A percentile compares a stretch with the other conserved stretches of the same genome.
Evolutionary conservation across 2,329 filamentous ascomycete species (phyloP).

Genomic region (Phialocephala subalpina): DNA sequence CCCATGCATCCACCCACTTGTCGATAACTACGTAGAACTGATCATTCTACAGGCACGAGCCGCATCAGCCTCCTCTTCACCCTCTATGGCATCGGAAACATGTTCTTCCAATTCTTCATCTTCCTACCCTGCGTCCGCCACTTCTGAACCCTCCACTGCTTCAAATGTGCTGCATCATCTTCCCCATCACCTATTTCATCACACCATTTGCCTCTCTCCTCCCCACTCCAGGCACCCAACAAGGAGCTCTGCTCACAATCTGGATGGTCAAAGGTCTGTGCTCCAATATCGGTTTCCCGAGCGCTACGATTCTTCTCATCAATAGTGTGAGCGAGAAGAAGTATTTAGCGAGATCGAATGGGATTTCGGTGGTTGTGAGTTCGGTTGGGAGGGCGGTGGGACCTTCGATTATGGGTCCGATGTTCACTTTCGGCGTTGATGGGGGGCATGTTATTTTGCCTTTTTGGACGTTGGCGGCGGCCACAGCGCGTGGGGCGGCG

Average conservation of each 20-base stretch:
- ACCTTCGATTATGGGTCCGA: constrained; percentile 7
- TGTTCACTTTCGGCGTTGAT: constrained; percentile 8
- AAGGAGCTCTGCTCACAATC: background rate
- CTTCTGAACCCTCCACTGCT: constrained; percentile 79
- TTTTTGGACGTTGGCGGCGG: constrained; percentile 3
- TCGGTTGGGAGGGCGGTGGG: constrained; percentile 7
- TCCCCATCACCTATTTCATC: constrained; percentile 55
- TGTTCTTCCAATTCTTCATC: constrained; percentile 13
- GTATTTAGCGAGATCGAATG: constrained; percentile 2
- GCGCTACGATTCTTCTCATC: constrained; percentile 1
- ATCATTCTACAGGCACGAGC: constrained; percentile 4
- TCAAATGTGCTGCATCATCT: constrained; percentile 69
- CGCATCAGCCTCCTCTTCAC: constrained; percentile 9
- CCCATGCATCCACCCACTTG: no score
- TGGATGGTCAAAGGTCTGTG: constrained; percentile 8
- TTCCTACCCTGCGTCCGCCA: constrained; percentile 78
- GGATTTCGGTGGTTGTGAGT: background rate
- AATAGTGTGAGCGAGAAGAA: constrained; percentile 1
- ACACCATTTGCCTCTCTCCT: constrained; percentile 9
- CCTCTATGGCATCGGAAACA: constrained; percentile 5
- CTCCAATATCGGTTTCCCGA: background rate
- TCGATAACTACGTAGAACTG: background rate
- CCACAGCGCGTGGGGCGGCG: background rate
- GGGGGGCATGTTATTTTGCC: background rate
- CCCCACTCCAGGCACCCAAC: background rate